Conservation (phyloP, 2,329 filamentous ascomycete genomes). For the Alternaria sp. region DNA sequence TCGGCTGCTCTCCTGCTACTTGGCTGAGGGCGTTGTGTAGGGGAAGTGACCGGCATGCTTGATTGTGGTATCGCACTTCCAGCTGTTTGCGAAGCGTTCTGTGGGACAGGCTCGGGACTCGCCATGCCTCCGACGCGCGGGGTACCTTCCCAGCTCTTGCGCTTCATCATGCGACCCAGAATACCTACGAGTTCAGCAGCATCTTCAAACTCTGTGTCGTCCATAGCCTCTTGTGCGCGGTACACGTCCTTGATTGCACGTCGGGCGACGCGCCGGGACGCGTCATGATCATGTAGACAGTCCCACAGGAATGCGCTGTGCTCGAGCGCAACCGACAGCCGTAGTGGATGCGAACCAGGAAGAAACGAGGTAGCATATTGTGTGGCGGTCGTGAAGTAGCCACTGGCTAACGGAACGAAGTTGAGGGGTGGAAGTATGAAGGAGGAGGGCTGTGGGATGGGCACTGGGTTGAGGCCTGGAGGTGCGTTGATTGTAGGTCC, state of each 20-base stretch:
- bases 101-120: slow-evolving; percentile 41
- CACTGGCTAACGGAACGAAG: slow-evolving; percentile 83
- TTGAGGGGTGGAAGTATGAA: slow-evolving; percentile 83
- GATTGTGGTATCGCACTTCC: slow-evolving; percentile 17
- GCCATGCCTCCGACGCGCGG: slow-evolving; percentile 43
- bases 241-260: slow-evolving; percentile 90
- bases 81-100: slow-evolving; percentile 24
- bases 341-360: slow-evolving; percentile 87
- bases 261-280: slow-evolving; percentile 78
- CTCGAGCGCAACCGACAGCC: slow-evolving; percentile 89
- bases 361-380: slow-evolving; percentile 77
- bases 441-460: slow-evolving; percentile 62
- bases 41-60: slow-evolving; percentile 17
- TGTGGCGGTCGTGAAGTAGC: slow-evolving; percentile 82
- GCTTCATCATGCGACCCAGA: slow-evolving; percentile 87
- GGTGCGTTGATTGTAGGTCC: slow-evolving; percentile 53
- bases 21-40: slow-evolving; percentile 35
- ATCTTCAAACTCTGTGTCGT: slow-evolving; percentile 94
- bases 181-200: slow-evolving; percentile 88
- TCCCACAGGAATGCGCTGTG: slow-evolving; percentile 94
- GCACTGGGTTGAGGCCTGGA: slow-evolving; percentile 56
- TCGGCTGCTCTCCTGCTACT: slow-evolving; percentile 37
- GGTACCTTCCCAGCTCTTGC: slow-evolving; percentile 56
- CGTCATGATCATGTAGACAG: slow-evolving; percentile 83
- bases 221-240: slow-evolving; percentile 88